A percentile compares a stretch with the other conserved stretches of the same genome.
Conservation (phyloP, 2,329 filamentous ascomycete species). For the Furcasterigmium sp. region DNA sequence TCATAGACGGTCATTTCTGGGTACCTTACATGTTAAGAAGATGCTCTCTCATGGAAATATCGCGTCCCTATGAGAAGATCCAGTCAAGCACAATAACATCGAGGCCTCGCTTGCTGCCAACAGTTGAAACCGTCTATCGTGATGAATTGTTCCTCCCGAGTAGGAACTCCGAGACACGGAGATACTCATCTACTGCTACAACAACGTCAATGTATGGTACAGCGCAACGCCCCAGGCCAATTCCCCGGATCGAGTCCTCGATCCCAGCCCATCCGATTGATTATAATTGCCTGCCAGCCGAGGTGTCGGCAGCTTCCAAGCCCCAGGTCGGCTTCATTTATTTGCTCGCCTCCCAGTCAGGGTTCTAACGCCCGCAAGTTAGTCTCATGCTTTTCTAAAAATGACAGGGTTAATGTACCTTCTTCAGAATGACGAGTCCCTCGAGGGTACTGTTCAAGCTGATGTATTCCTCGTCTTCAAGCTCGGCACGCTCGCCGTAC, state of each 20-base stretch:
- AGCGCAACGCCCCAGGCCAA: conserved; percentile 11
- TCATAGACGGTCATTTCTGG: too few relatives aligned
- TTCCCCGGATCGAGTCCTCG: conserved; percentile 2
- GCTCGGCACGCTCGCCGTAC: conserved; percentile 92
- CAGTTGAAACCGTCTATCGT: conserved; percentile 2
- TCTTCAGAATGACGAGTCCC: conserved; percentile 91
- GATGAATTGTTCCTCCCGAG: neutral
- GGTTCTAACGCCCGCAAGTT: conserved; percentile 34
- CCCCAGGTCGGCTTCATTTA: conserved; percentile 16
- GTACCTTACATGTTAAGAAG: too few relatives aligned
- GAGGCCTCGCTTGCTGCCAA: too few relatives aligned
- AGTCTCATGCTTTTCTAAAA: neutral
- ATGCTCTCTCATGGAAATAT: too few relatives aligned
- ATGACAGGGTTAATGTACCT: conserved; percentile 56
- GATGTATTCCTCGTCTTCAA: conserved; percentile 97
- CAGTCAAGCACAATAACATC: too few relatives aligned
- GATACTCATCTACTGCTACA: neutral
- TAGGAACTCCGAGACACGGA: neutral
- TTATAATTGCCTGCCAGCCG: neutral
- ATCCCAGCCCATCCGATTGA: conserved; percentile 5
- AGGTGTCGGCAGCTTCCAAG: neutral
- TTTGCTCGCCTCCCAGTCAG: conserved; percentile 49
- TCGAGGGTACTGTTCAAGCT: conserved; percentile 87
- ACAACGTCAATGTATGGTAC: conserved; percentile 10
- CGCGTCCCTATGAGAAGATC: too few relatives aligned